Conservation (phyloP, 176 grass and related monocot species). For the Aegilops sharonensis region DNA sequence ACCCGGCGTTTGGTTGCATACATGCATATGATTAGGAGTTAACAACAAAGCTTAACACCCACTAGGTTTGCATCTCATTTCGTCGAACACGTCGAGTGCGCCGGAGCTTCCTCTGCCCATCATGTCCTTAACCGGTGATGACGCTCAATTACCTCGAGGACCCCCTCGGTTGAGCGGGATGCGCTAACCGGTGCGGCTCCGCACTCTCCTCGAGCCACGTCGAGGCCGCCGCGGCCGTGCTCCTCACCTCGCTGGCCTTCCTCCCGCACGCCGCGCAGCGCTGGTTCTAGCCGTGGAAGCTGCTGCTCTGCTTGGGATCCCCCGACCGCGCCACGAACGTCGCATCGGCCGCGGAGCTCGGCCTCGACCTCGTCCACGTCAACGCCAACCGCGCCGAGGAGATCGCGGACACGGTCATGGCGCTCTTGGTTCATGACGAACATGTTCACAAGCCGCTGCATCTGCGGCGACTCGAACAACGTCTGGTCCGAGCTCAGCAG, state of each 20-base stretch:
- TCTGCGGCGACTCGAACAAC: constrained; percentile 61
- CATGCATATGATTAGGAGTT: too few relatives aligned
- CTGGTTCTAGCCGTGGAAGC: constrained; percentile 77
- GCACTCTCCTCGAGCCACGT: constrained; percentile 50
- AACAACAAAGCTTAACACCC: too few relatives aligned
- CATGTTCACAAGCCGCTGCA: constrained; percentile 43
- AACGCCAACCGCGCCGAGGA: constrained; percentile 79
- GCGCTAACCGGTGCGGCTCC: not conserved
- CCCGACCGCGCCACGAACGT: constrained; percentile 65
- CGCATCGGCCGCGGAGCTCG: constrained; percentile 74
- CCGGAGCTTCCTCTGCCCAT: too few relatives aligned
- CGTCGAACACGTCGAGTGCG: too few relatives aligned
- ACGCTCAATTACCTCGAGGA: too few relatives aligned
- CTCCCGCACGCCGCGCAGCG: constrained; percentile 88
- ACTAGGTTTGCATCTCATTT: too few relatives aligned
- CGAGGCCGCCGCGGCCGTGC: constrained; percentile 66
- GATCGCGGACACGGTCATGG: constrained; percentile 92
- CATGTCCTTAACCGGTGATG: too few relatives aligned
- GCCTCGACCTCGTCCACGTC: constrained; percentile 72
- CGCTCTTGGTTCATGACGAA: constrained; percentile 76
- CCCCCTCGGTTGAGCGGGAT: too few relatives aligned
- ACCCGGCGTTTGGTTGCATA: too few relatives aligned
- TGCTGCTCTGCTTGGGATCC: constrained; percentile 79
- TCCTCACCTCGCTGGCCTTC: constrained; percentile 73
- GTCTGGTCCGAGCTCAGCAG: constrained; percentile 76